Base-by-base conservation (phyloP, 148 eudicot genomes). In the Arbutus unedo region DNA sequence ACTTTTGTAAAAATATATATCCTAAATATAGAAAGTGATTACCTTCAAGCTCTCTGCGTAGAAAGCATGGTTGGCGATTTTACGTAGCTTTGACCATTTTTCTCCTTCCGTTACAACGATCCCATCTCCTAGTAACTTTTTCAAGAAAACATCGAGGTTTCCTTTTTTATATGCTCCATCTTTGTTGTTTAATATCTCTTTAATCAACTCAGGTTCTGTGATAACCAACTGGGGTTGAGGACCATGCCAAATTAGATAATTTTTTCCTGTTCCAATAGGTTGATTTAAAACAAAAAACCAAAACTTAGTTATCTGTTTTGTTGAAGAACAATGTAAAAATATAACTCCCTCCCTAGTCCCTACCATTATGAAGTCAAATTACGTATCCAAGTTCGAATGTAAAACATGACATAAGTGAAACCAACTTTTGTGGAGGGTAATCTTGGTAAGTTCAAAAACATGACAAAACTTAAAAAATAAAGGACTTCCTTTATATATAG, bases 41-140 rank as follows among this genome's bases (percentile, higher is more conserved):
- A 84, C 83, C 72, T 77, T 84, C 77, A 84, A 84, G 56, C 81
- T 81, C 10, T 84, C 83, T 11, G 68, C 62, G 56, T 76, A 51
- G 50, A 84, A 84, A 18, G 70, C 59, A 25, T 51, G 79, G 79
- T 76, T 76, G 44, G 79, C 66, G 3, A 55, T 31, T 56, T 77
- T 77, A 8, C 78, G 74, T 16, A 75, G 77, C 56, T 67, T 81
- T 6, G 50, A 53, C 86, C 83, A 84, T 54, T 84, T 84, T 11
- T 84, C 81, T 4, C 86, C 86, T 59, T 81, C 47, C 0, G 74
- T 0, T 31, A 57, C 18, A 2, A 67, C 21, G 31, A 81, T 54
- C 6, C 83, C 83, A 13, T 84, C 77, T 75, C 86, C 86, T 16
- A 84, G 2, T 2, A 84, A 21, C 48, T 75, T 81, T 77, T 81